phyloP scores from a whole-genome alignment of 2,329 filamentous ascomycete genomes.

The Xylaria sp. region DNA sequence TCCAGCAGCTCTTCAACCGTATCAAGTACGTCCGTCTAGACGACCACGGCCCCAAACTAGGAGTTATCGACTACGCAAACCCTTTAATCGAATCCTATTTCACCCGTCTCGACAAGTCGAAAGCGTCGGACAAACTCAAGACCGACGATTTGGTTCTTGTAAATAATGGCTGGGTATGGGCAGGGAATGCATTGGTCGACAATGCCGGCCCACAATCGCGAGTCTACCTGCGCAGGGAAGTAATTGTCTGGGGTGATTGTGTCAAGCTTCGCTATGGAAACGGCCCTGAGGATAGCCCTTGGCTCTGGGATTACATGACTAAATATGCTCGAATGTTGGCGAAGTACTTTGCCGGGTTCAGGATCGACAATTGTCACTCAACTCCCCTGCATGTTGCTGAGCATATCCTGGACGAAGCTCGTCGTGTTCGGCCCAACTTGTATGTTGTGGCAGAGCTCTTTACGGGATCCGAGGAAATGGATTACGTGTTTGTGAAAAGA shows the following conservation, averaged over 20 bases:
- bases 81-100: slow-evolving; percentile 96
- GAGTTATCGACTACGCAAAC: slow-evolving; percentile 78
- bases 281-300: slow-evolving; percentile 85
- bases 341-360: slow-evolving; percentile 93
- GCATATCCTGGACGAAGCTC: slow-evolving; percentile 93
- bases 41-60: slow-evolving; percentile 86
- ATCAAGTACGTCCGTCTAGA: slow-evolving; percentile 97
- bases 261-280: slow-evolving; percentile 94
- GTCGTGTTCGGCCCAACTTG: slow-evolving; percentile 84
- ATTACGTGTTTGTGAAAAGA: slow-evolving; percentile 94
- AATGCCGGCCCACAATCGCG: slow-evolving; percentile 90
- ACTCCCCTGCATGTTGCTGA: slow-evolving; percentile 95
- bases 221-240: slow-evolving; percentile 94
- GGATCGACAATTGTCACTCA: slow-evolving; percentile 98
- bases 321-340: slow-evolving; percentile 92
- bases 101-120: slow-evolving; percentile 84
- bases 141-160: slow-evolving; percentile 82
- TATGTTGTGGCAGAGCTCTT: slow-evolving; percentile 97
- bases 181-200: slow-evolving; percentile 91
- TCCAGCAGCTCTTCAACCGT: slow-evolving; percentile 92
- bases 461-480: slow-evolving; percentile 93
- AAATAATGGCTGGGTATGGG: slow-evolving; percentile 99
- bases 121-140: slow-evolving; percentile 79
- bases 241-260: slow-evolving; percentile 98
- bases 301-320: slow-evolving; percentile 95